A percentile compares a stretch with the other conserved stretches of the same genome.
These are phyloP conservation scores for Cucurbita pepo DNA, from an alignment of 306 rosid genomes.

Conservation along the genomic window DNA sequence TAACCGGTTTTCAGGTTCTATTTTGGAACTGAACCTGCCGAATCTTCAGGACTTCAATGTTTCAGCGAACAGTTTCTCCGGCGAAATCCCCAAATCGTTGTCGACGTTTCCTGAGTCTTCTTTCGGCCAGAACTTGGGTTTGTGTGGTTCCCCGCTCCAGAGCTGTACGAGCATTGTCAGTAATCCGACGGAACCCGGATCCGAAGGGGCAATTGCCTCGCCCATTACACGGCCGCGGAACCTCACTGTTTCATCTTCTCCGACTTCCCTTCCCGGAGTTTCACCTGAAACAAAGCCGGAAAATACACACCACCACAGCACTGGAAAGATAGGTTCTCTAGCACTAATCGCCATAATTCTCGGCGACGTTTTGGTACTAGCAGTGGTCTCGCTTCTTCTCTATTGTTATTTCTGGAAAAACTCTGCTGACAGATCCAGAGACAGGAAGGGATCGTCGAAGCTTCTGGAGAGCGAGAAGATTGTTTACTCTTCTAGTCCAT, in stretches of 20 bases:
- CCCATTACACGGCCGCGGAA: slow-evolving; percentile 26
- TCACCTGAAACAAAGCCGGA: slow-evolving; percentile 6
- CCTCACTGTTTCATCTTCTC: slow-evolving; percentile 45
- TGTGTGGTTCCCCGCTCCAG: slow-evolving; percentile 52
- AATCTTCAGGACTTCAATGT: slow-evolving; percentile 51
- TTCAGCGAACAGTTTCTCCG: slow-evolving; percentile 40
- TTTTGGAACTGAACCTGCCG: slow-evolving; percentile 30
- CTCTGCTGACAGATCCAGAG: slow-evolving; percentile 20
- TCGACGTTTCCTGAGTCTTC: slow-evolving; percentile 41
- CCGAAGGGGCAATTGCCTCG: slow-evolving; percentile 58
- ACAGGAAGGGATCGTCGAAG: slow-evolving; percentile 37
- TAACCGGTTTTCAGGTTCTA: slow-evolving; percentile 35
- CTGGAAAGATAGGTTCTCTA: slow-evolving; percentile 21
- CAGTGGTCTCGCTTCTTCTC: slow-evolving; percentile 41
- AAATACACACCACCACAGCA: slow-evolving; percentile 5
- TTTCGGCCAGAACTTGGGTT: slow-evolving; percentile 31
- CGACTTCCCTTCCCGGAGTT: slow-evolving; percentile 37
- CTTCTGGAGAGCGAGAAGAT: slow-evolving; percentile 53
- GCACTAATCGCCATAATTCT: slow-evolving; percentile 46
- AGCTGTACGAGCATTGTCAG: slow-evolving; percentile 16
- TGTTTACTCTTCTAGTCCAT: slow-evolving; percentile 74
- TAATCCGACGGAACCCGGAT: slow-evolving; percentile 60
- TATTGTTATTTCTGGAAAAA: slow-evolving; percentile 57
- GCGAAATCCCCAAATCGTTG: slow-evolving; percentile 41
- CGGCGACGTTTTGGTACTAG: slow-evolving; percentile 46